Evolutionary conservation across 352 stramenopile species (phyloP), one percentile per base, ranked within the genome.

Genomic region (Globisporangium nagaii): DNA sequence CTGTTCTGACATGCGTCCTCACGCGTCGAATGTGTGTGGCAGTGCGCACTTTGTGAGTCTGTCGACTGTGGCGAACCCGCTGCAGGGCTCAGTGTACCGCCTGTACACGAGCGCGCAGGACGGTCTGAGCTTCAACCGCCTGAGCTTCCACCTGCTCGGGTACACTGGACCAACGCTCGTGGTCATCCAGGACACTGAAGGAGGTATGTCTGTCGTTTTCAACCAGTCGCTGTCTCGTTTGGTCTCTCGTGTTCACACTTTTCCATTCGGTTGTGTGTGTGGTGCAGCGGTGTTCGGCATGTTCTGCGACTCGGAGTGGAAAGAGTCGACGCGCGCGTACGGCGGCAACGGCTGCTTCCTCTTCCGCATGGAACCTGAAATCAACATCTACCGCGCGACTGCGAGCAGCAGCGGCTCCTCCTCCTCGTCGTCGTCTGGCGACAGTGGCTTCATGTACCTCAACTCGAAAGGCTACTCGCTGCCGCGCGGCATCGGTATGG

Each of bases 291-390:
- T 88, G n/a, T 94, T 94, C 68, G 84, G 84, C 7, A 88, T 90
- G 69, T 93, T 88, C 57, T 90, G 79, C 47, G 84, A 94, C 63
- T 87, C 75, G 0, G 80, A 90, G 37, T 94, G 84, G 84, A 89
- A 87, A 49, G 80, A 91, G 42, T 87, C 79, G 35, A 92, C 58
- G 35, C 83, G 78, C 30, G 86, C 82, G 36, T 94, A 88, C 56
- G 84, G 84, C 20, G 82, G 84, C 44, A 90, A 88, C 35, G 73
- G 72, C 7, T 94, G 84, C 40, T 93, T 94, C 42, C 67, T 94
- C 30, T 94, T 88, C 49, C 80, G 80, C 34, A 39, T 90, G 31
- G 60, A 70, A 11, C 84, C 82, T 4, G 68, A 82, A 10, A 74
- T 90, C 37, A 79, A 53, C 40, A 60, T 91, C 15, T 92, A 86